Evolutionary conservation across 768 basidiomycete species (phyloP).

Genomic region (Amyloporia xantha): DNA sequence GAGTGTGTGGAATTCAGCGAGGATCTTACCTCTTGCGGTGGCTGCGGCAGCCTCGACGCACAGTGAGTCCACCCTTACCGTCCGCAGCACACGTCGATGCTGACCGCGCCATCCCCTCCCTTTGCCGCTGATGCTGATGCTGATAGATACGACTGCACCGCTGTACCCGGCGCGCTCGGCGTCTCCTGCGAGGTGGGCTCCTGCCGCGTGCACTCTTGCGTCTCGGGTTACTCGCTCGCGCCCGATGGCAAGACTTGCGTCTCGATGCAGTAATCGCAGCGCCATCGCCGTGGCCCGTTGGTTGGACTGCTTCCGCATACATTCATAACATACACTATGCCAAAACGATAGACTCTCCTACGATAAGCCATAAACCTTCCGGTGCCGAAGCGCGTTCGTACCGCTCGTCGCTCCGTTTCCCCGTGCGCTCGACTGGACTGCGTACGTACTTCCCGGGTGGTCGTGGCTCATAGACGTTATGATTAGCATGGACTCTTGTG

Average conservation of each 20-base stretch:
- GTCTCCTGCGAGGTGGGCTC: conserved; percentile 23
- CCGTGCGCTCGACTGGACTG: not conserved
- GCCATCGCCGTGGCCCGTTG: not conserved
- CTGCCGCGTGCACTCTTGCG: conserved; percentile 24
- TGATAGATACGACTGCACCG: conserved; percentile 23
- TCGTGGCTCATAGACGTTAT: not conserved
- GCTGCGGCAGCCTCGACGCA: conserved; percentile 22
- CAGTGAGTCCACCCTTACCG: conserved; percentile 12
- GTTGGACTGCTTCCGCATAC: not conserved
- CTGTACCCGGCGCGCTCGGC: conserved; percentile 16
- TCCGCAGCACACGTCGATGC: not conserved
- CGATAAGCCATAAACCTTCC: not conserved
- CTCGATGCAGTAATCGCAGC: not conserved
- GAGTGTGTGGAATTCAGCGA: conserved; percentile 25
- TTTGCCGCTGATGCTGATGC: not conserved
- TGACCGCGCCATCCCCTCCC: not conserved
- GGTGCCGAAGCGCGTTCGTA: not conserved
- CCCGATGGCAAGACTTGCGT: conserved; percentile 15
- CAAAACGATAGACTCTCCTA: not conserved
- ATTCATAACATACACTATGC: not conserved
- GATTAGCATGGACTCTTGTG: not conserved
- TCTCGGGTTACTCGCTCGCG: conserved; percentile 17
- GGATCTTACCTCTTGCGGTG: conserved; percentile 26
- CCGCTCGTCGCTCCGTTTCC: not conserved
- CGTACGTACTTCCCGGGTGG: too few relatives aligned